phyloP scores from a whole-genome alignment of 2,329 filamentous ascomycete species.

The Talaromyces atroroseus region DNA sequence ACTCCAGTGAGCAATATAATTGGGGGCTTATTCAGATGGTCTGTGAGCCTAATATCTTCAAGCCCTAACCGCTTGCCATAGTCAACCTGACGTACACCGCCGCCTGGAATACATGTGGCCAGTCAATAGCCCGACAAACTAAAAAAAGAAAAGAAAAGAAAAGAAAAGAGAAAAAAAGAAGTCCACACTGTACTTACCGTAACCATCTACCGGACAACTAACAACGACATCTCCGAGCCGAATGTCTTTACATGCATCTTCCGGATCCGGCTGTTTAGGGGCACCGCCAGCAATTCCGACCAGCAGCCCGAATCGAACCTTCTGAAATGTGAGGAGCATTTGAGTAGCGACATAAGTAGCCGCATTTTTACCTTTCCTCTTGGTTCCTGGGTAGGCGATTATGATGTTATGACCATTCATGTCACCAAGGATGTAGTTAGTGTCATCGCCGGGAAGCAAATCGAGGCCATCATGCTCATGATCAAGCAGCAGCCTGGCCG shows the following conservation, averaged over 20 bases:
- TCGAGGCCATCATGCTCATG: slow-evolving; percentile 11
- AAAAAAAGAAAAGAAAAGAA: no score
- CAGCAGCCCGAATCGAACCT: slow-evolving; percentile 12
- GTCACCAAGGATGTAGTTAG: slow-evolving; percentile 12
- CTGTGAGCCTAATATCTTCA: slow-evolving; percentile 1
- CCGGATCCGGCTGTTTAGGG: not conserved
- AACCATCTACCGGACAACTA: not conserved
- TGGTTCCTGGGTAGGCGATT: slow-evolving; percentile 1
- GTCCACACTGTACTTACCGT: not conserved
- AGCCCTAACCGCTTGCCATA: not conserved
- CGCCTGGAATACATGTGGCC: not conserved
- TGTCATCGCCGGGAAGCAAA: slow-evolving; percentile 5
- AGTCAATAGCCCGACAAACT: not conserved
- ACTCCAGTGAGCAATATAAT: slow-evolving; percentile 4
- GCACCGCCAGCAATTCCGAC: slow-evolving; percentile 17
- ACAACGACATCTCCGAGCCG: slow-evolving; percentile 17
- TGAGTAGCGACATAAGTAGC: slow-evolving; percentile 15
- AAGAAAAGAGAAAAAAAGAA: no score
- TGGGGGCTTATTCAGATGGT: slow-evolving; percentile 4
- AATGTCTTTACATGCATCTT: slow-evolving; percentile 1
- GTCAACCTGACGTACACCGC: not conserved
- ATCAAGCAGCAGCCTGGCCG: slow-evolving; percentile 22
- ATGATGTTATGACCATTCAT: slow-evolving; percentile 16
- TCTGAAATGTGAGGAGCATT: slow-evolving; percentile 14
- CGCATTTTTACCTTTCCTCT: not conserved